These are phyloP conservation scores for Yamadazyma atlantica DNA, from an alignment of 1,139 yeast genomes.

Conservation along the genomic window DNA sequence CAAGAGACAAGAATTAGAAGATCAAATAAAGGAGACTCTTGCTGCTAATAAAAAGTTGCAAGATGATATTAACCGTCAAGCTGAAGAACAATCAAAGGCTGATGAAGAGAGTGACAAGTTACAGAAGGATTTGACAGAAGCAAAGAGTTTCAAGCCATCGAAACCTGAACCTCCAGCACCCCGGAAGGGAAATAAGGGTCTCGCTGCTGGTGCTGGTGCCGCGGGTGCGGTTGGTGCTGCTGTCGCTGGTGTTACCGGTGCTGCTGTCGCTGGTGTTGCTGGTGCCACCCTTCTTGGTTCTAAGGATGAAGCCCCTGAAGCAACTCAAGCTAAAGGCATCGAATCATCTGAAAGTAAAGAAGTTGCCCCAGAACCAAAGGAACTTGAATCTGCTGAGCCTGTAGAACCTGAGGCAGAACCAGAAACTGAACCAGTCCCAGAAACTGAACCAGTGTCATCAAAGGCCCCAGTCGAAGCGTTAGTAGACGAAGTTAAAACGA, in stretches of 20 bases:
- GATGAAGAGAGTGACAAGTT: slow-evolving; percentile 36
- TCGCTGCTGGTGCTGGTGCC: slow-evolving; percentile 29
- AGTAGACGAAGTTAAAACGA: slow-evolving; percentile 26
- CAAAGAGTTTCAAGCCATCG: slow-evolving; percentile 21
- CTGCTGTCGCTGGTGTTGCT: slow-evolving; percentile 14
- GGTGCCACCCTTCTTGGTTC: slow-evolving; percentile 8
- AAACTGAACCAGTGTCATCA: background rate
- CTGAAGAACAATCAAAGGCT: slow-evolving; percentile 29
- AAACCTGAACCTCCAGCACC: slow-evolving; percentile 15
- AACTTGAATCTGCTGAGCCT: too few relatives aligned
- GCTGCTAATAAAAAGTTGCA: slow-evolving; percentile 23
- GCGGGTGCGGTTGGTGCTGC: slow-evolving; percentile 24
- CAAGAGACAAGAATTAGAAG: slow-evolving; percentile 49
- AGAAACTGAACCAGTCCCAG: background rate
- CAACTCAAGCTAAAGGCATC: background rate
- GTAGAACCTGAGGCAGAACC: background rate
- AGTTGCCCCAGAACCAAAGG: slow-evolving; percentile 3
- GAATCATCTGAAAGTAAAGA: background rate
- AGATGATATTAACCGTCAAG: slow-evolving; percentile 21
- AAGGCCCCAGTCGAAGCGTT: slow-evolving; percentile 15
- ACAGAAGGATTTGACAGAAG: slow-evolving; percentile 18
- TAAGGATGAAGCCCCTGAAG: slow-evolving; percentile 4
- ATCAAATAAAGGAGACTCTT: slow-evolving; percentile 28
- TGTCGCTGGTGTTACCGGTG: slow-evolving; percentile 21
- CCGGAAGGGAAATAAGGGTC: slow-evolving; percentile 15